These are phyloP conservation scores for Hyaloscypha variabilis DNA, from an alignment of 495 filamentous ascomycete genomes.

Conservation along the genomic window DNA sequence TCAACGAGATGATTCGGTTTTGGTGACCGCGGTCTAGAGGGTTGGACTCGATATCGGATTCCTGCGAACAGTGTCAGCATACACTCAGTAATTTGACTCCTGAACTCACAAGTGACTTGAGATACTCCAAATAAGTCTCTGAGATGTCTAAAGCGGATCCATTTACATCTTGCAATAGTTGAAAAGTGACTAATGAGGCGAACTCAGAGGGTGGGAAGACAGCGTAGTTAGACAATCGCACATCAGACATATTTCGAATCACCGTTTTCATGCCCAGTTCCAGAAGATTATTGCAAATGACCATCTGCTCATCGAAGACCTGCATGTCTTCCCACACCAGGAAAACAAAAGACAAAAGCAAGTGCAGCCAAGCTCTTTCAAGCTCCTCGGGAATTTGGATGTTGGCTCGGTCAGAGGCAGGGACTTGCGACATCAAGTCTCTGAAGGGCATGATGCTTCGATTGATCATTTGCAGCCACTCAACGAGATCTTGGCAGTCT, in stretches of 20 bases:
- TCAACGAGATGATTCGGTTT: slow-evolving; percentile 37
- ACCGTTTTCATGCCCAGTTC: slow-evolving; percentile 26
- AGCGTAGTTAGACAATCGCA: slow-evolving; percentile 32
- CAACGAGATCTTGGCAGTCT: slow-evolving; percentile 14
- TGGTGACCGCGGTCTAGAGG: slow-evolving; percentile 39
- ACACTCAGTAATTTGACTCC: too few species aligned
- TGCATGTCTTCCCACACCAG: slow-evolving; percentile 17
- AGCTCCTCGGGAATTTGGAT: slow-evolving; percentile 36
- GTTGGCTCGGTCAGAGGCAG: slow-evolving; percentile 17
- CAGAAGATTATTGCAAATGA: slow-evolving; percentile 23
- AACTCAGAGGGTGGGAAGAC: slow-evolving; percentile 41
- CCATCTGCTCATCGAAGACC: slow-evolving; percentile 28
- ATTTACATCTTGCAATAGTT: slow-evolving; percentile 37
- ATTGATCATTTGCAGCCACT: slow-evolving; percentile 24
- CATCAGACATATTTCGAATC: slow-evolving; percentile 20
- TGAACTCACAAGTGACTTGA: slow-evolving; percentile 31
- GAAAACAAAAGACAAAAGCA: slow-evolving; percentile 35
- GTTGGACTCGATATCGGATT: slow-evolving; percentile 38
- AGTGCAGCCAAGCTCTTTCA: slow-evolving; percentile 37
- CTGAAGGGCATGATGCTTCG: slow-evolving; percentile 31
- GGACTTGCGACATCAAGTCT: slow-evolving; percentile 30
- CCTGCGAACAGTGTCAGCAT: slow-evolving; percentile 28
- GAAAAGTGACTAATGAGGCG: slow-evolving; percentile 37
- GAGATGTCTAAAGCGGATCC: slow-evolving; percentile 19
- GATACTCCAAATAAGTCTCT: slow-evolving; percentile 37